Conservation (phyloP, 225 moss, liverwort and hornwort genomes). For the Pseudoscleropodium purum region DNA sequence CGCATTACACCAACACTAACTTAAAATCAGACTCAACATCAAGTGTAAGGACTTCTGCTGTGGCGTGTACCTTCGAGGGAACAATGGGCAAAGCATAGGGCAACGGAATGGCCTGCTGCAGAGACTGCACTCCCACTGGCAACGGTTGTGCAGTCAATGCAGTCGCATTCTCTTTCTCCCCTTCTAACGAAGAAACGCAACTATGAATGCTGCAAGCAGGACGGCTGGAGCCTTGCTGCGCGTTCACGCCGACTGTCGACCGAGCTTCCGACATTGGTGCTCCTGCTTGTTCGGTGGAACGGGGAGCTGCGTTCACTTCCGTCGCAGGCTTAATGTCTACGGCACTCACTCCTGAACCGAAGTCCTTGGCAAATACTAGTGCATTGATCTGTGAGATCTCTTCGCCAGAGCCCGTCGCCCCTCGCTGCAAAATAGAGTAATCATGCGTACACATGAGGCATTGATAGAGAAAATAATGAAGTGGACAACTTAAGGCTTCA, state of each 20-base stretch:
- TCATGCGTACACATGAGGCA: neutral
- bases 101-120: slow-evolving; percentile 22
- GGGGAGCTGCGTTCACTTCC: slow-evolving; percentile 10
- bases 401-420: slow-evolving; percentile 44
- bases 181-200: slow-evolving; percentile 49
- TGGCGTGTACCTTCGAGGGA: slow-evolving; percentile 1
- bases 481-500: neutral
- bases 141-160: slow-evolving; percentile 37
- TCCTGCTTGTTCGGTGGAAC: slow-evolving; percentile 19
- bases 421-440: slow-evolving; percentile 25
- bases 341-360: slow-evolving; percentile 21
- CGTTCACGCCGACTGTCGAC: slow-evolving; percentile 1
- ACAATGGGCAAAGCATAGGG: slow-evolving; percentile 32
- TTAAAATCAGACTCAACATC: neutral
- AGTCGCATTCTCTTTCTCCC: slow-evolving; percentile 31
- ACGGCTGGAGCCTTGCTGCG: slow-evolving; percentile 24
- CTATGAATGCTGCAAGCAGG: slow-evolving; percentile 47
- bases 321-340: slow-evolving; percentile 44
- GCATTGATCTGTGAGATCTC: slow-evolving; percentile 51
- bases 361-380: slow-evolving; percentile 47
- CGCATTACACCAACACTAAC: neutral
- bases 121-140: slow-evolving; percentile 20
- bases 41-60: neutral
- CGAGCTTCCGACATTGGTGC: slow-evolving; percentile 22
- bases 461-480: too few species aligned